Evolutionary conservation across 768 basidiomycete genomes (phyloP).

Genomic region (Mycena epipterygia): DNA sequence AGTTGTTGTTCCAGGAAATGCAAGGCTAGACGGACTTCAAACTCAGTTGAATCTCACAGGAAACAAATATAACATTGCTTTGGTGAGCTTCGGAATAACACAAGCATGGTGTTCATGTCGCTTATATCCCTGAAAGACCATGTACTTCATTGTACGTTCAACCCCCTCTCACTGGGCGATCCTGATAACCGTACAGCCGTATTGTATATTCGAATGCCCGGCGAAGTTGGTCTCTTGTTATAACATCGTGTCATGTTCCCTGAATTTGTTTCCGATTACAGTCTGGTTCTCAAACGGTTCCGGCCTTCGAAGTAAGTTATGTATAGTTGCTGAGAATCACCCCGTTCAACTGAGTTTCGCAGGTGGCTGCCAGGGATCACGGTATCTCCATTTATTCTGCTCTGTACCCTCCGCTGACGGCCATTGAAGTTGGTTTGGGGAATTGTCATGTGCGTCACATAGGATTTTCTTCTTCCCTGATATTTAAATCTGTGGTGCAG

Average conservation of each 20-base stretch:
- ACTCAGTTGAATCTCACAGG: conserved; percentile 69
- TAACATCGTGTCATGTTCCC: conserved; percentile 18
- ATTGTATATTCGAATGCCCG: conserved; percentile 77
- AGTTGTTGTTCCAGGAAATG: conserved; percentile 64
- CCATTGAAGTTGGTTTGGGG: conserved; percentile 71
- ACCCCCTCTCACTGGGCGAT: neutral
- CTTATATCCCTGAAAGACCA: conserved; percentile 58
- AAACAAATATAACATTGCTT: conserved; percentile 74
- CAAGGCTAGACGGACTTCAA: conserved; percentile 72
- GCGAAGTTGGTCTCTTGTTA: conserved; percentile 64
- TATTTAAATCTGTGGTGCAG: conserved; percentile 44
- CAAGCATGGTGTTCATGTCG: conserved; percentile 21
- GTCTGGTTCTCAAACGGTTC: conserved; percentile 72
- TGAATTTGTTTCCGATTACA: conserved; percentile 31
- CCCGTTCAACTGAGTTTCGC: neutral
- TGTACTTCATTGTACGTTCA: conserved; percentile 74
- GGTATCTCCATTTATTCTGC: conserved; percentile 45
- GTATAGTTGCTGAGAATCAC: neutral
- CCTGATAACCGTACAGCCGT: conserved; percentile 53
- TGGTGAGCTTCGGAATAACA: conserved; percentile 52
- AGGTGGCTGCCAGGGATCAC: conserved; percentile 79
- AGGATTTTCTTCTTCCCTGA: neutral
- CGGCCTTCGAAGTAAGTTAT: conserved; percentile 69
- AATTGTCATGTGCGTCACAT: conserved; percentile 62
- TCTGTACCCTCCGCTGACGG: neutral